phyloP scores from a whole-genome alignment of 2,329 filamentous ascomycete species.

The Pyricularia sp. region DNA sequence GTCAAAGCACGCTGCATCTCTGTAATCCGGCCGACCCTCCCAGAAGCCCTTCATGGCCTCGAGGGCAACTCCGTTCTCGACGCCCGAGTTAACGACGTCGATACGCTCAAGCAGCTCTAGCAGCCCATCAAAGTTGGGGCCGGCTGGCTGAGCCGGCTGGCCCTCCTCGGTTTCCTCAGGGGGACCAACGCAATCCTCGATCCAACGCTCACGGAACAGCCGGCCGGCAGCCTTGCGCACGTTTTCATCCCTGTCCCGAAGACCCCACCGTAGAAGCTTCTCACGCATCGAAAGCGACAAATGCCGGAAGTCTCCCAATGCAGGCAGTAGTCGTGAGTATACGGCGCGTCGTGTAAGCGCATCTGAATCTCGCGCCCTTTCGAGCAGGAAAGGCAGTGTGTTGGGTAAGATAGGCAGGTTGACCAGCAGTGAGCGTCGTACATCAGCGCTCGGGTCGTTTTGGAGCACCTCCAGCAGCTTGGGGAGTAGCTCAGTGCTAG shows the following conservation, averaged over 20 bases:
- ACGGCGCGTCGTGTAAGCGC: conserved; percentile 73
- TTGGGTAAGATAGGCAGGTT: conserved; percentile 81
- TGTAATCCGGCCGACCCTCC: conserved; percentile 80
- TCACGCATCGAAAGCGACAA: conserved; percentile 89
- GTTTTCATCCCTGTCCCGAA: conserved; percentile 87
- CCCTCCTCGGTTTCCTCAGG: conserved; percentile 49
- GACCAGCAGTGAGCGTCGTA: conserved; percentile 75
- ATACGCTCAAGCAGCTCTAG: conserved; percentile 89
- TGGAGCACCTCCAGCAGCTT: conserved; percentile 83
- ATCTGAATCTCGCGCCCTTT: conserved; percentile 85
- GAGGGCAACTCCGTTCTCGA: conserved; percentile 81
- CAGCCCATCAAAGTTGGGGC: conserved; percentile 71
- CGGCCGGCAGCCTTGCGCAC: conserved; percentile 86
- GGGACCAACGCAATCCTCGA: conserved; percentile 80
- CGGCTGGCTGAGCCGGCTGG: conserved; percentile 44
- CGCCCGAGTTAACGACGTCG: conserved; percentile 82
- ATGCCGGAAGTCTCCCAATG: conserved; percentile 88
- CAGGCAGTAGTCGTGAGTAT: conserved; percentile 79
- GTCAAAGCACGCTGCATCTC: conserved; percentile 61
- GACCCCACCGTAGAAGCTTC: conserved; percentile 88
- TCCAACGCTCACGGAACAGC: conserved; percentile 92
- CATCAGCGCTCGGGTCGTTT: conserved; percentile 90
- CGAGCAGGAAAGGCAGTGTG: conserved; percentile 79
- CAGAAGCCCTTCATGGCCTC: conserved; percentile 96
- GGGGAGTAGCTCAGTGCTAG: conserved; percentile 61